Base-by-base conservation (phyloP, 257 asterid species). In the Ilex aquifolium region DNA sequence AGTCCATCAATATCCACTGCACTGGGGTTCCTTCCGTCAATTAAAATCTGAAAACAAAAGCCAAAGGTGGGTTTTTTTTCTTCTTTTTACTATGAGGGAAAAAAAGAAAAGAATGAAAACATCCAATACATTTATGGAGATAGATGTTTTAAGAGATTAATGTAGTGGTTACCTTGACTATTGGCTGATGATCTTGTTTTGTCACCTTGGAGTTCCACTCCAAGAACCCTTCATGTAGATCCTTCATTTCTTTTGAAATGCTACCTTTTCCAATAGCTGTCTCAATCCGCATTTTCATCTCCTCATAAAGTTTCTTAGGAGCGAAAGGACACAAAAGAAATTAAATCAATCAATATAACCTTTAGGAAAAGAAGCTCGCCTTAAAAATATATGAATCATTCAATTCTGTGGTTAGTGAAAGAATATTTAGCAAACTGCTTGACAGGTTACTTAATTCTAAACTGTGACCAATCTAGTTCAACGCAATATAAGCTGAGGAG, bases 141-240 rank as follows among this genome's bases (percentile, higher is more conserved):
- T 2, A 36, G 8, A 36, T 21, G 31, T 14, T 11, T 12, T 44
- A 1, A 44, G 13, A n/a, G 14, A 0, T 1, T 11, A 11, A 4
- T 49, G 4, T 8, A 32, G 31, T 14, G 17, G 16, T 36, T 66
- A 85, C 96, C 91, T 84, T 88, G 72, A 90, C 90, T 51, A 90
- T 85, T 1, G 95, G 78, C 9, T 78, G 97, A 60, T 90, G 97
- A 74, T 90, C 81, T 55, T 81, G 80, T 74, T 79, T 85, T 44
- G 79, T 66, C 32, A 66, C 56, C 66, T 67, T 60, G 27, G 27
- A 21, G 27, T 21, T 21, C 27, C 27, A 21, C 27, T 21, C 27
- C 2, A 64, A 36, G 65, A 85, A 88, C 51, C 96, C 92, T 69
- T 80, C 77, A 64, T 84, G 87, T 2, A 74, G 71, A 58, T 53